phyloP scores from a whole-genome alignment of 306 rosid species.

The Fragaria ananassa region DNA sequence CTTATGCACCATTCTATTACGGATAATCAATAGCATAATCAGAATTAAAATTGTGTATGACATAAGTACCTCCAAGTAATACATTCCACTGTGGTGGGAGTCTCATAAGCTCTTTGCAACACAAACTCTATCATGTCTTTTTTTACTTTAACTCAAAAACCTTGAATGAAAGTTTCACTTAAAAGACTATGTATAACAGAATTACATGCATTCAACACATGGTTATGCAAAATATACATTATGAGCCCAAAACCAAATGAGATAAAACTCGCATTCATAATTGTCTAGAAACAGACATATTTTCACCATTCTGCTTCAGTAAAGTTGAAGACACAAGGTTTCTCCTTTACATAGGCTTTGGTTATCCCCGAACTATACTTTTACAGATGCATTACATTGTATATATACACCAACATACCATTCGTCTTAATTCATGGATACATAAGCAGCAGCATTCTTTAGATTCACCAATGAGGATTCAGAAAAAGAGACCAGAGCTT shows the following conservation, averaged over 20 bases:
- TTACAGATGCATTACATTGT: not conserved
- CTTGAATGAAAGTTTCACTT: not conserved
- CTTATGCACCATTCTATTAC: not conserved
- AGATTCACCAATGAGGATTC: not conserved
- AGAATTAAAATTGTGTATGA: not conserved
- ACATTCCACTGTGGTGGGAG: not conserved
- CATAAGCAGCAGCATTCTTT: not conserved
- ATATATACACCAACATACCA: not conserved
- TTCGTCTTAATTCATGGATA: not conserved
- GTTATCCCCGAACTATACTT: not conserved
- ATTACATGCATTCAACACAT: not conserved
- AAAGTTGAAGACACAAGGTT: not conserved
- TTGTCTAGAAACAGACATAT: not conserved
- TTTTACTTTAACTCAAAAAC: not conserved
- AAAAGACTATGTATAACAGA: not conserved
- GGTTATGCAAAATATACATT: not conserved
- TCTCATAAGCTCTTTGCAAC: not conserved
- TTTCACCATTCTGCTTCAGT: not conserved
- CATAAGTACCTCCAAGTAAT: not conserved
- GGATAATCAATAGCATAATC: not conserved
- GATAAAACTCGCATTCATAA: not conserved
- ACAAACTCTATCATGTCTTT: not conserved
- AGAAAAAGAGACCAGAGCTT: not conserved
- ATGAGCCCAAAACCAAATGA: not conserved
- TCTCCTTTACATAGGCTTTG: conserved; percentile 3